Conservation (phyloP, 1,139 yeast species). For the Trichomonascaceae sp. region DNA sequence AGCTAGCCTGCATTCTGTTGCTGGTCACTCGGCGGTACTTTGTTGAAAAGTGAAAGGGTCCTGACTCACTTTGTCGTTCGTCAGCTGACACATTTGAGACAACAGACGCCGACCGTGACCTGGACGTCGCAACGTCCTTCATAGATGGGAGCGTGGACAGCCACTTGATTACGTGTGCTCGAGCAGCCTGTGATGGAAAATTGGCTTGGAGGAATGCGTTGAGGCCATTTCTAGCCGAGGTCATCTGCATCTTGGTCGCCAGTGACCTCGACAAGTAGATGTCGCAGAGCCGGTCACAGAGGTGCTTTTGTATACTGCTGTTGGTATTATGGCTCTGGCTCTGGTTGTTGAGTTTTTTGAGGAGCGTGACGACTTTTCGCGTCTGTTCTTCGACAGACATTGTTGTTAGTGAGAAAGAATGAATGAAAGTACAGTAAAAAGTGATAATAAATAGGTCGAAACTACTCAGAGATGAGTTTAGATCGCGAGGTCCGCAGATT, state of each 20-base stretch:
- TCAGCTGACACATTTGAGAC: neutral
- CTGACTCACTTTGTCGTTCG: neutral
- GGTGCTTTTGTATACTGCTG: neutral
- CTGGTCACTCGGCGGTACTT: constrained; percentile 12
- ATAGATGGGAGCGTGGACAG: constrained; percentile 1
- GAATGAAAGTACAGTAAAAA: neutral
- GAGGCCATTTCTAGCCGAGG: neutral
- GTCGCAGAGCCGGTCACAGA: neutral
- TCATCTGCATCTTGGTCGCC: neutral
- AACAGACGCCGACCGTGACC: neutral
- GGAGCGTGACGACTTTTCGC: neutral
- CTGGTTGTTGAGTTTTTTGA: neutral
- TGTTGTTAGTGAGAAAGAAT: neutral
- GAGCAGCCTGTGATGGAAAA: constrained; percentile 3
- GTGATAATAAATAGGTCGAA: neutral
- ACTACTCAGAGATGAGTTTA: too few species aligned
- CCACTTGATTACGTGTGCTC: constrained; percentile 1
- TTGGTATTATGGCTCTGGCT: too few species aligned
- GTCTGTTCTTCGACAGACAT: neutral
- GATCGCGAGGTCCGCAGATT: too few species aligned
- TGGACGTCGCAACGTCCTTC: neutral
- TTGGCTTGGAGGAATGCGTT: constrained; percentile 2
- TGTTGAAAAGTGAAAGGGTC: neutral
- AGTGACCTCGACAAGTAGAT: neutral
- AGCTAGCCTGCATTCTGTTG: constrained; percentile 13